Percentiles rank a stretch among this genome's conserved stretches.
These are phyloP conservation scores for Phaeosphaeriaceae sp. DNA, from an alignment of 2,329 filamentous ascomycete genomes.

Conservation along the genomic window DNA sequence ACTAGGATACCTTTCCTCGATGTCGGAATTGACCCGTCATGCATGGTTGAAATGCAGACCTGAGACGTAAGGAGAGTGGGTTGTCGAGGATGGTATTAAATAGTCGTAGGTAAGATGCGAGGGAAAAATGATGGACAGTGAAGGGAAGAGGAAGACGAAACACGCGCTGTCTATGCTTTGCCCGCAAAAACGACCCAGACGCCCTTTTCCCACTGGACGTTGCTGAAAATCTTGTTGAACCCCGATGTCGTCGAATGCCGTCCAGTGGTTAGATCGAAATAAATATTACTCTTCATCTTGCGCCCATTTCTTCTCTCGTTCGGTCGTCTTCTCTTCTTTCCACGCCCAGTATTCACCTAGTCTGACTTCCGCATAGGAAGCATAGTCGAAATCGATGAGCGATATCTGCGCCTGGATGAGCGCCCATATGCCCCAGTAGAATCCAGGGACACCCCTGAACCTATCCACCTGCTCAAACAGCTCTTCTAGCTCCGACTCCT, in stretches of 20 bases:
- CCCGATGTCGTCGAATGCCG: background rate
- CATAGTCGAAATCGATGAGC: slow-evolving; percentile 96
- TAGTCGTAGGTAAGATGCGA: background rate
- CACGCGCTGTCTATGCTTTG: background rate
- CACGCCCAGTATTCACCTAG: slow-evolving; percentile 93
- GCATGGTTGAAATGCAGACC: slow-evolving; percentile 8
- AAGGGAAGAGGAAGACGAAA: background rate
- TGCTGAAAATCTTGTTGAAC: background rate
- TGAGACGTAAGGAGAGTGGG: background rate
- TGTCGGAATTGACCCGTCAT: background rate
- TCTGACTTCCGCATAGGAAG: slow-evolving; percentile 83
- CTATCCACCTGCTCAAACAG: slow-evolving; percentile 83
- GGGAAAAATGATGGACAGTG: background rate
- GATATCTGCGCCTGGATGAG: slow-evolving; percentile 94
- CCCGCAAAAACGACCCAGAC: background rate
- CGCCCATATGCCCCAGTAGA: slow-evolving; percentile 93
- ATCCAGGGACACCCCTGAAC: slow-evolving; percentile 88
- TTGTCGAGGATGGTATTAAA: background rate
- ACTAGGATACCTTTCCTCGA: background rate
- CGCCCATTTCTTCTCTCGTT: slow-evolving; percentile 84
- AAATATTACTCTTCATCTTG: slow-evolving; percentile 51
- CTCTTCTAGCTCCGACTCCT: slow-evolving; percentile 68
- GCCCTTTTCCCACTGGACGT: background rate
- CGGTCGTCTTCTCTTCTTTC: slow-evolving; percentile 74
- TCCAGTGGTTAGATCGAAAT: background rate